A percentile compares a stretch with the other conserved stretches of the same genome.
Conservation (phyloP, 164 flowering plant species). For the Sedum album region DNA sequence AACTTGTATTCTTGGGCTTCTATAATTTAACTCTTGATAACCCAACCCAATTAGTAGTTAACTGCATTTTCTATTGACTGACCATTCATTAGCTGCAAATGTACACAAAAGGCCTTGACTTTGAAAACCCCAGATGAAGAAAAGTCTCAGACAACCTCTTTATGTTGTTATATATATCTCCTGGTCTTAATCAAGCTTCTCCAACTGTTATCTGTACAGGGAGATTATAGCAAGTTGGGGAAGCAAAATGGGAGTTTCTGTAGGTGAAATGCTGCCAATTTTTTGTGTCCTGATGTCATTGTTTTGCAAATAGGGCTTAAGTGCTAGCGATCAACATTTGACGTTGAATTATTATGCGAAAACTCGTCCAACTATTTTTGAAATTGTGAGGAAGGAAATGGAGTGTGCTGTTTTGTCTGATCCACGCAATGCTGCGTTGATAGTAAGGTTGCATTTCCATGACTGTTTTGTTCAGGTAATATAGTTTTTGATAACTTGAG, state of each 20-base stretch:
- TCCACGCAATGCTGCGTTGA: conserved; percentile 70
- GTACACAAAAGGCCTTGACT: conserved; percentile 6
- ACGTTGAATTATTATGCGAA: conserved; percentile 62
- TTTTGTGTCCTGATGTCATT: conserved; percentile 13
- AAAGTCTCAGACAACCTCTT: too few relatives aligned
- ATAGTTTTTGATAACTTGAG: background rate
- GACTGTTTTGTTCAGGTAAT: conserved; percentile 92
- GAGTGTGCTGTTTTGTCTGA: conserved; percentile 69
- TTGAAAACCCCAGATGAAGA: too few relatives aligned
- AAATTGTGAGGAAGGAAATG: conserved; percentile 62
- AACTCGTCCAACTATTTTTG: conserved; percentile 52
- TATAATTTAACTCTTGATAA: too few relatives aligned
- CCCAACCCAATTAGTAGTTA: too few relatives aligned
- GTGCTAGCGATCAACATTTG: conserved; percentile 42
- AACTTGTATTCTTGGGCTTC: too few relatives aligned
- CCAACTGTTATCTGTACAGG: background rate
- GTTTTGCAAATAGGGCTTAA: conserved; percentile 10
- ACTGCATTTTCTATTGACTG: conserved; percentile 84
- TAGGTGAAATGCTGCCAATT: conserved; percentile 12
- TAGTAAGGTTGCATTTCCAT: conserved; percentile 75
- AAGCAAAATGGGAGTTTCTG: conserved; percentile 7
- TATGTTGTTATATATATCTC: background rate
- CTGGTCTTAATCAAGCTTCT: background rate
- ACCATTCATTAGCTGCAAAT: background rate
- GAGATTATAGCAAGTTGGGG: conserved; percentile 2